Base-by-base conservation (phyloP, 257 asterid species). In the Solanum infundibuliforme region DNA sequence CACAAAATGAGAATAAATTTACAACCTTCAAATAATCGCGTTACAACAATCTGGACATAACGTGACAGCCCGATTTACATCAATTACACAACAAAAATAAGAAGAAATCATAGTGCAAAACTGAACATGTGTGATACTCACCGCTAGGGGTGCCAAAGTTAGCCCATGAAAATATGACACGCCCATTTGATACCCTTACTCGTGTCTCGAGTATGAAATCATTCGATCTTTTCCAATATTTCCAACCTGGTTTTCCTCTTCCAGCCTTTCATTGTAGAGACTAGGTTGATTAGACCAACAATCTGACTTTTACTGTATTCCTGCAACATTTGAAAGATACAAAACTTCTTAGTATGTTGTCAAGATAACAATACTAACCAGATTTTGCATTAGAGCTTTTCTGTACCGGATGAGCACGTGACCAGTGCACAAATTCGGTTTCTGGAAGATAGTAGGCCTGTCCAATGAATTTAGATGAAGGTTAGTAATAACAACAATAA, bases 381-480 rank as follows among this genome's bases (percentile, higher is more conserved):
- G 21, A 82, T 18, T 29, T 82, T 48, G 20, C 85, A 34, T 23
- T 46, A 46, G 23, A 12, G 72, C 41, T 10, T 58, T 74, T 79
- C 79, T 89, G 20, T 96, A 97, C 99, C 89, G 98, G 99, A 91
- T 97, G 99, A 89, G 94, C 94, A 8, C 98, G 98, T 5, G 99
- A 94, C 98, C 98, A 96, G 88, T 96, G 99, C 38, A 95, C 96
- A 87, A 92, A 97, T 88, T 97, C 99, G 13, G 99, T 97, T 93
- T 97, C 99, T 85, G 99, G 99, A 90, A 97, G 99, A 90, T 96
- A 97, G 93, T 94, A 97, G 39, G 99, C 99, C 99, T 96, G 97
- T 86, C 34, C 41, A 58, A 86, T 68, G 85, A 85, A 31, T 29
- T 69, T 20, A 60, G n/a, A 82, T 35, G 58, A 85, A 72, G 41